Evolutionary conservation across 2,329 filamentous ascomycete genomes (phyloP).

Genomic region (Gremmenia infestans): DNA sequence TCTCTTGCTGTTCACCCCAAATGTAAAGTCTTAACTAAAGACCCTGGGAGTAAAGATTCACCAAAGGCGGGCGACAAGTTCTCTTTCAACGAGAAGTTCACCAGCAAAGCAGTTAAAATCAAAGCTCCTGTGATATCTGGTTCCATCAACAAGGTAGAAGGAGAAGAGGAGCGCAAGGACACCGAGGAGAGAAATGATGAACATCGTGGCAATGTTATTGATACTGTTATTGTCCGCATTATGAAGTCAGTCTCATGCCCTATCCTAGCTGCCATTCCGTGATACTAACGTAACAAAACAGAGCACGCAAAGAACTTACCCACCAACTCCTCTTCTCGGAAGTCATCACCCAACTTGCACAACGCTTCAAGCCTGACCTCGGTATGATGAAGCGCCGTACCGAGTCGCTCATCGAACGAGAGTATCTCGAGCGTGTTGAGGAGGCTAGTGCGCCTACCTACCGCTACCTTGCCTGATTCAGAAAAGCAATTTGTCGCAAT

Average conservation of each 20-base stretch:
- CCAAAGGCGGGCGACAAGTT: constrained; percentile 70
- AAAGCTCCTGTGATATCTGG: constrained; percentile 79
- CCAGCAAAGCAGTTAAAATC: constrained; percentile 78
- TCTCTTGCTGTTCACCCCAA: constrained; percentile 80
- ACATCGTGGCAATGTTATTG: constrained; percentile 64
- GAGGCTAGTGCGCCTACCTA: constrained; percentile 58
- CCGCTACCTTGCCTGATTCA: constrained; percentile 59
- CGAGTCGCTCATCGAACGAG: constrained; percentile 69
- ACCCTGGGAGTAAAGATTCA: constrained; percentile 72
- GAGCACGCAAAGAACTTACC: constrained; percentile 66
- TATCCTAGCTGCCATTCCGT: neutral
- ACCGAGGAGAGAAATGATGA: constrained; percentile 75
- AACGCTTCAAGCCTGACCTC: constrained; percentile 71
- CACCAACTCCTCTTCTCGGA: constrained; percentile 68
- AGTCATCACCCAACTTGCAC: constrained; percentile 62
- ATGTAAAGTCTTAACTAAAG: constrained; percentile 73
- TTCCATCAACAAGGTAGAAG: constrained; percentile 80
- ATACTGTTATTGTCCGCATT: constrained; percentile 73
- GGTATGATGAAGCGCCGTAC: constrained; percentile 77
- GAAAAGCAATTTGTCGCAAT: neutral
- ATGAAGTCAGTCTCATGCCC: constrained; percentile 64
- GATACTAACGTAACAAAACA: constrained; percentile 40
- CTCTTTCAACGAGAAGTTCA: constrained; percentile 75
- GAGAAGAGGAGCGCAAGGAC: constrained; percentile 58
- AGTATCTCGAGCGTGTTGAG: constrained; percentile 75